Base-by-base conservation (phyloP, 768 basidiomycete species). In the Lepiota venenata region DNA sequence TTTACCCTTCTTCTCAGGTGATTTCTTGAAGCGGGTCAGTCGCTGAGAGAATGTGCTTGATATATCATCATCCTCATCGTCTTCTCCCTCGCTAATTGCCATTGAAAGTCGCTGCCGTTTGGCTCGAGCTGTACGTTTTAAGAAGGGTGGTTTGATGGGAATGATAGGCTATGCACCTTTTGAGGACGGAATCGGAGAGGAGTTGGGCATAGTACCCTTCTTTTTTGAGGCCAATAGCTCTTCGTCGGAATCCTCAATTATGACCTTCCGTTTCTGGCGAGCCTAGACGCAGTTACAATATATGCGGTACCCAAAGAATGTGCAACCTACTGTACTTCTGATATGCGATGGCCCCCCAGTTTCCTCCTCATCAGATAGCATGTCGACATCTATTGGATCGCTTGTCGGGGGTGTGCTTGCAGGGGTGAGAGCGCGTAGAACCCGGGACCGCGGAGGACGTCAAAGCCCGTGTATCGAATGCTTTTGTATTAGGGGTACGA, bases 361-460 rank as follows among this genome's bases (percentile, higher is more conserved):
- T 14, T 59, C 63, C 21, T 73, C 69, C 18, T 77, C 79, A 11
- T 75, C 80, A 29, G 76, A 76, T 46, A 83, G 58, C 82, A 89
- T 84, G 63, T 91, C 88, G 9, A 91, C 78, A 59, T 92, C 88
- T 53, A 91, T 80, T 25, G 81, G 75, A 58, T 91, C 88, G 58
- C 88, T 91, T 2, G 88, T 88, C 0, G 88, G 88, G 22, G 90
- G 89, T 2, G 87, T 88, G 58, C 75, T 85, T 47, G 73, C 74
- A 16, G 70, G n/a, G 73, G 18, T 69, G 71, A 20, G 81, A 81
- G 41, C 82, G 85, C 15, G 75, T 62, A 4, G 69, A 66, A 58
- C 69, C 69, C 16, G 63, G 64, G 14, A 73, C 69, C 7, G 69
- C 70, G 16, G 78, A 77, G 7, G 79, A 78, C 51, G 66, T 69